Conservation (phyloP, 768 basidiomycete species). For the Austroboletus eburneus region DNA sequence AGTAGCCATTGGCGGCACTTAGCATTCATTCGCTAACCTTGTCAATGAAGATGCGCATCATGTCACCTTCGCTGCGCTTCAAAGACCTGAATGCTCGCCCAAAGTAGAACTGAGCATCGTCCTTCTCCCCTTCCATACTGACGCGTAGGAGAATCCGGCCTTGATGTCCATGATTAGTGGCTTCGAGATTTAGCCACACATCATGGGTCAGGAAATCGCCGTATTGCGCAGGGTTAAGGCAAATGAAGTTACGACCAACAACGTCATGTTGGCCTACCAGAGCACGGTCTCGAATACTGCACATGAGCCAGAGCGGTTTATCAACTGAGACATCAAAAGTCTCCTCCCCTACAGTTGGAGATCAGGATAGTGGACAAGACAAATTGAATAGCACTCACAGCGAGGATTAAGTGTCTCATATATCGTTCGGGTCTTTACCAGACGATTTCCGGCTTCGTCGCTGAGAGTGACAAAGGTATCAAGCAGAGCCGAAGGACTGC, state of each 20-base stretch:
- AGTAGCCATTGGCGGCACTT: not conserved
- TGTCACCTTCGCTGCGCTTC: conserved; percentile 91
- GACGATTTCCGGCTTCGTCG: conserved; percentile 82
- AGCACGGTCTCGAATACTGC: conserved; percentile 87
- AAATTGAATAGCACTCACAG: conserved; percentile 51
- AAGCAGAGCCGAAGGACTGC: conserved; percentile 70
- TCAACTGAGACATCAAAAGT: conserved; percentile 94
- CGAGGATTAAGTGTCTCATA: conserved; percentile 89
- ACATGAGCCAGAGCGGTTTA: conserved; percentile 95
- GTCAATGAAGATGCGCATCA: conserved; percentile 95
- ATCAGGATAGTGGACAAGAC: conserved; percentile 5
- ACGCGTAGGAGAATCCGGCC: conserved; percentile 84
- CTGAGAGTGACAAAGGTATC: conserved; percentile 95
- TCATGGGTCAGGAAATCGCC: conserved; percentile 90
- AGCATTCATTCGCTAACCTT: conserved; percentile 52
- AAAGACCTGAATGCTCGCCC: conserved; percentile 91
- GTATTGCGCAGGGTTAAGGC: conserved; percentile 84
- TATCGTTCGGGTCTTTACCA: conserved; percentile 94
- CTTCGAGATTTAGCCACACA: conserved; percentile 87
- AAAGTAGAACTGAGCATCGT: conserved; percentile 96
- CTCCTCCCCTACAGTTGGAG: conserved; percentile 74
- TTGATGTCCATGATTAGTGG: conserved; percentile 37
- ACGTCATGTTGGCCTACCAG: conserved; percentile 91
- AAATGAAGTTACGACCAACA: conserved; percentile 87
- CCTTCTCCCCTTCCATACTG: conserved; percentile 99